Evolutionary conservation across 2,329 filamentous ascomycete species (phyloP).

Genomic region (Thelonectria discophora): DNA sequence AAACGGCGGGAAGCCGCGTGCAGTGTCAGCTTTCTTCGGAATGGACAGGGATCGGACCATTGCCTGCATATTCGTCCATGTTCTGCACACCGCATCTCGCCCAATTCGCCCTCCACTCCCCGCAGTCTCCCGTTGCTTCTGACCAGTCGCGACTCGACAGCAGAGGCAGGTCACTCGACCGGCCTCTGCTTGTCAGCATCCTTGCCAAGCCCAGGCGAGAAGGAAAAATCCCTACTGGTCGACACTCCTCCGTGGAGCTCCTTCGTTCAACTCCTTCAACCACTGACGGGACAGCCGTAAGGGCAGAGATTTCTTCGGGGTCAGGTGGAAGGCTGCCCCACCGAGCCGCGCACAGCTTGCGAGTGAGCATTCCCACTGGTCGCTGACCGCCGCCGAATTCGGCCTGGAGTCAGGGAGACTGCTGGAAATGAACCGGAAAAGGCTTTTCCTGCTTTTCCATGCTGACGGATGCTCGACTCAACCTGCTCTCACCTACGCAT

Average conservation of each 20-base stretch:
- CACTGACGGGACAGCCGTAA: constrained; percentile 7
- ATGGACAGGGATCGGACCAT: constrained; percentile 14
- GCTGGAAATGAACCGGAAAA: constrained; percentile 12
- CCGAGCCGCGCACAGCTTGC: constrained; percentile 13
- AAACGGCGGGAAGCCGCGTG: constrained; percentile 3
- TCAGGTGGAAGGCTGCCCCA: constrained; percentile 24
- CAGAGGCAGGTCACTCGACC: not conserved
- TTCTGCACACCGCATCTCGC: not conserved
- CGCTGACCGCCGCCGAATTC: constrained; percentile 11
- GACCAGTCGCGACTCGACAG: constrained; percentile 3
- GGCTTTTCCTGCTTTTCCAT: constrained; percentile 12
- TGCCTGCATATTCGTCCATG: constrained; percentile 15
- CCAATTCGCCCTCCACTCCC: constrained; percentile 8
- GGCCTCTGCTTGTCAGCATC: not conserved
- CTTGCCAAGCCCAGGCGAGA: not conserved
- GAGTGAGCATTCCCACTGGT: constrained; percentile 9
- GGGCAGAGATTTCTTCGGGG: constrained; percentile 21
- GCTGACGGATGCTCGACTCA: constrained; percentile 1
- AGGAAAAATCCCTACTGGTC: constrained; percentile 16
- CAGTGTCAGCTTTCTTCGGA: constrained; percentile 6
- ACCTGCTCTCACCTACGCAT: not conserved
- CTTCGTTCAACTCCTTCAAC: not conserved
- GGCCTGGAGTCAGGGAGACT: not conserved
- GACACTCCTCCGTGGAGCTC: constrained; percentile 15
- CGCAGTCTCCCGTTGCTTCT: constrained; percentile 5